Evolutionary conservation across 2,329 filamentous ascomycete genomes (phyloP).

Genomic region (Colletotrichum sp.): DNA sequence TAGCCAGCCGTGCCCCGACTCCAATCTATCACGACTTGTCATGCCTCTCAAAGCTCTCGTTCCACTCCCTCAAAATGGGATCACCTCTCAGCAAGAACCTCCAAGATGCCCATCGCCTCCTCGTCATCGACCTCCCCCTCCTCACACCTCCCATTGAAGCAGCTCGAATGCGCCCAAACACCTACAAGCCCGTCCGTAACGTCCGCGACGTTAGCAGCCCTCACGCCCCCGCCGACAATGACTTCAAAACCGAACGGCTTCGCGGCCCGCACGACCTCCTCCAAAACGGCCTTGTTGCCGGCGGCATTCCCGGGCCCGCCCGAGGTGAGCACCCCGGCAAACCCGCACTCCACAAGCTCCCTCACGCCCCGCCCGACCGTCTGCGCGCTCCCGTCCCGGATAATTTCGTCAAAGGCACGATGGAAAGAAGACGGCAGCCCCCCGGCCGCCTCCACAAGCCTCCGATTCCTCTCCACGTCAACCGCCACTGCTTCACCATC

Average conservation of each 20-base stretch:
- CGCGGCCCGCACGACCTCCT: conserved; percentile 33
- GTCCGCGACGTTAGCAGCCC: conserved; percentile 41
- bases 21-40: neutral
- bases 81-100: conserved; percentile 3
- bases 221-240: conserved; percentile 58
- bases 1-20: neutral
- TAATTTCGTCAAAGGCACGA: conserved; percentile 59
- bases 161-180: conserved; percentile 56
- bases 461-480: conserved; percentile 43
- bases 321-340: conserved; percentile 57
- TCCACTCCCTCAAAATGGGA: neutral
- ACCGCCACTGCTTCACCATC: conserved; percentile 28
- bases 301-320: conserved; percentile 50
- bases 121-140: conserved; percentile 15
- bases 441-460: conserved; percentile 45
- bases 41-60: neutral
- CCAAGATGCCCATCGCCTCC: conserved; percentile 14
- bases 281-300: conserved; percentile 43
- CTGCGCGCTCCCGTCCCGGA: conserved; percentile 29
- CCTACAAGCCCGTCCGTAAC: conserved; percentile 32
- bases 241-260: conserved; percentile 43
- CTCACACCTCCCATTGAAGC: conserved; percentile 28
- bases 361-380: conserved; percentile 31
- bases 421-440: conserved; percentile 58
- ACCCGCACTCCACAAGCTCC: conserved; percentile 46